phyloP scores from a whole-genome alignment of 164 flowering plant genomes.

The Vitis riparia region DNA sequence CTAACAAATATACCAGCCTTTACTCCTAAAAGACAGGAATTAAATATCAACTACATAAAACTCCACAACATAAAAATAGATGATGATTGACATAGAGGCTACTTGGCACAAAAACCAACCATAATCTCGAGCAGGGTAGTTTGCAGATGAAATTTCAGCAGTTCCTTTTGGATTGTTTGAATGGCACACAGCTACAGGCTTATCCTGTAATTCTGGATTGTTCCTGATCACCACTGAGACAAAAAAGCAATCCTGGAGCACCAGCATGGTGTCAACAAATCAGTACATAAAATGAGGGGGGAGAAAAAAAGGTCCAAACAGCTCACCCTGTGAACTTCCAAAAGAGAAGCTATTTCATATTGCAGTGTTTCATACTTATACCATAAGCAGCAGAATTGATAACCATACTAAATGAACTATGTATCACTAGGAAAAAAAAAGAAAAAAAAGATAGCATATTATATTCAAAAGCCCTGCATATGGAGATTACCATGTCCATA shows the following conservation, averaged over 20 bases:
- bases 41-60: background rate
- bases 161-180: conserved; percentile 94
- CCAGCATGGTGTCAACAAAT: conserved; percentile 7
- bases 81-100: background rate
- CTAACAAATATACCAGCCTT: conserved; percentile 94
- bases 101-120: conserved; percentile 41
- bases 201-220: conserved; percentile 64
- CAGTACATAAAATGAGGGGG: no score
- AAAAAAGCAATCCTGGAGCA: conserved; percentile 89
- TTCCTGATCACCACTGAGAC: conserved; percentile 79
- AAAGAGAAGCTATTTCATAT: no score
- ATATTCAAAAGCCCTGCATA: background rate
- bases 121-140: conserved; percentile 85
- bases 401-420: conserved; percentile 2
- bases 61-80: conserved; percentile 1
- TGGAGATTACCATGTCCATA: conserved; percentile 78
- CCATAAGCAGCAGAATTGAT: background rate
- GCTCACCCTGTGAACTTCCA: no score
- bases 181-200: conserved; percentile 93
- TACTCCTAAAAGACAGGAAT: conserved; percentile 48
- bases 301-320: no score
- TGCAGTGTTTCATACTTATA: no score
- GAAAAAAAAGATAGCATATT: background rate
- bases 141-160: conserved; percentile 96
- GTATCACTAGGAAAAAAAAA: background rate